phyloP scores from a whole-genome alignment of 2,329 filamentous ascomycete species.

The Penicillium sp. region DNA sequence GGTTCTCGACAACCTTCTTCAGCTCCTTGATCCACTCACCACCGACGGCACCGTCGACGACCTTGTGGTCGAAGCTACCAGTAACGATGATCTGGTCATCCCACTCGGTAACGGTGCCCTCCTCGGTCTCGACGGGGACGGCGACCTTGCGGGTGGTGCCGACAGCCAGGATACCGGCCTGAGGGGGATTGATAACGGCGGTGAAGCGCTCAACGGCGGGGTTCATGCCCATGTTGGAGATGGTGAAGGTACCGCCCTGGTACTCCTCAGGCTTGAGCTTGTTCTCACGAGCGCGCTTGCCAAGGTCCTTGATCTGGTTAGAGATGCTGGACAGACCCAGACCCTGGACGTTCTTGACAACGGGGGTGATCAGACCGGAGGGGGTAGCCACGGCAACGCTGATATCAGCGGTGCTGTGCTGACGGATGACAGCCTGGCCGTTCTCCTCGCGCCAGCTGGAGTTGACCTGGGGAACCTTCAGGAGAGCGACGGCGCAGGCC shows the following conservation, averaged over 20 bases:
- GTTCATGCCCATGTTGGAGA: slow-evolving; percentile 99
- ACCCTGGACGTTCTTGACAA: slow-evolving; percentile 86
- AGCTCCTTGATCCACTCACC: slow-evolving; percentile 96
- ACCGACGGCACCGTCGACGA: slow-evolving; percentile 93
- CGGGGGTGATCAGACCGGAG: slow-evolving; percentile 93
- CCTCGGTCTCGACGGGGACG: slow-evolving; percentile 81
- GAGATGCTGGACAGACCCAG: slow-evolving; percentile 91
- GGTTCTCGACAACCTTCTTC: slow-evolving; percentile 98
- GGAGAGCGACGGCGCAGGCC: slow-evolving; percentile 84
- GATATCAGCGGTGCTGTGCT: slow-evolving; percentile 92
- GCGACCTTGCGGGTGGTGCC: slow-evolving; percentile 96
- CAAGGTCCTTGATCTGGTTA: slow-evolving; percentile 88
- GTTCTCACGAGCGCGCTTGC: slow-evolving; percentile 92
- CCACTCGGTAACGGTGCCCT: slow-evolving; percentile 82
- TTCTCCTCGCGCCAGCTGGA: slow-evolving; percentile 85
- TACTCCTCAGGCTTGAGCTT: slow-evolving; percentile 99
- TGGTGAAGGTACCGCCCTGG: slow-evolving; percentile 98
- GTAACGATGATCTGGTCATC: slow-evolving; percentile 97
- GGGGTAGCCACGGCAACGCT: slow-evolving; percentile 95
- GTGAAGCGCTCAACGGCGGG: slow-evolving; percentile 94
- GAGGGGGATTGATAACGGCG: slow-evolving; percentile 97
- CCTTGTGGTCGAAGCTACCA: slow-evolving; percentile 98
- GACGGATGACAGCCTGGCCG: slow-evolving; percentile 79
- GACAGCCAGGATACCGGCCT: slow-evolving; percentile 92
- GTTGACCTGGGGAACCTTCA: slow-evolving; percentile 95